Conservation (phyloP, 805 yeast genomes). For the Candida yuanshanica region DNA sequence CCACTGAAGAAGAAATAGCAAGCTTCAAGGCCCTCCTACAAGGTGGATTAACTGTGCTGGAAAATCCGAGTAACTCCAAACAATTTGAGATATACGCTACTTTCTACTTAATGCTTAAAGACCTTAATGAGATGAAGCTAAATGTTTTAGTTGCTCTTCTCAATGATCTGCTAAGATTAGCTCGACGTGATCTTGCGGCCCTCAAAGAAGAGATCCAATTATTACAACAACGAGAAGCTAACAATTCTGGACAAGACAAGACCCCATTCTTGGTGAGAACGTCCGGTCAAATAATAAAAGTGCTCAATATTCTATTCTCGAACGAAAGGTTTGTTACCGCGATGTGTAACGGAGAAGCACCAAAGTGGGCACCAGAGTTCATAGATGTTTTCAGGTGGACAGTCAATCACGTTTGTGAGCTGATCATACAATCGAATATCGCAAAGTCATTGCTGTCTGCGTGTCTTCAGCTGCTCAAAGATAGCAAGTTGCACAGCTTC, state of each 20-base stretch:
- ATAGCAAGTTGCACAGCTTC: slow-evolving; percentile 11
- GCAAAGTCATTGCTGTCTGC: slow-evolving; percentile 22
- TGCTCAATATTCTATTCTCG: slow-evolving; percentile 13
- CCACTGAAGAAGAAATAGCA: slow-evolving; percentile 7
- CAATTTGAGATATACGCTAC: slow-evolving; percentile 25
- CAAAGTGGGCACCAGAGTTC: neutral
- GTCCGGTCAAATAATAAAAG: slow-evolving; percentile 20
- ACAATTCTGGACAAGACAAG: neutral
- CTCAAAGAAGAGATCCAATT: slow-evolving; percentile 8
- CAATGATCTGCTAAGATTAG: slow-evolving; percentile 4
- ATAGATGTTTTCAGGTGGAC: slow-evolving; percentile 7
- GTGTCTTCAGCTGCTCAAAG: slow-evolving; percentile 21
- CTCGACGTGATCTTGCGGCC: slow-evolving; percentile 9
- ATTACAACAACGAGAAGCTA: slow-evolving; percentile 1
- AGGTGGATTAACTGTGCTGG: slow-evolving; percentile 19
- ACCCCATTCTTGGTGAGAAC: slow-evolving; percentile 20
- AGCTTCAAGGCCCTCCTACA: slow-evolving; percentile 13
- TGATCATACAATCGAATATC: slow-evolving; percentile 9
- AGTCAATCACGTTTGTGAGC: slow-evolving; percentile 10
- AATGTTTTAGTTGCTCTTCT: slow-evolving; percentile 3
- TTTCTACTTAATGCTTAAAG: slow-evolving; percentile 16
- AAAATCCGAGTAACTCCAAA: slow-evolving; percentile 8
- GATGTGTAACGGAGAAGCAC: neutral
- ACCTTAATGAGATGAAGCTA: slow-evolving; percentile 13
- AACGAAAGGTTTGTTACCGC: slow-evolving; percentile 5